phyloP scores from a whole-genome alignment of 441 rosid species.

The Eutrema salsugineum region DNA sequence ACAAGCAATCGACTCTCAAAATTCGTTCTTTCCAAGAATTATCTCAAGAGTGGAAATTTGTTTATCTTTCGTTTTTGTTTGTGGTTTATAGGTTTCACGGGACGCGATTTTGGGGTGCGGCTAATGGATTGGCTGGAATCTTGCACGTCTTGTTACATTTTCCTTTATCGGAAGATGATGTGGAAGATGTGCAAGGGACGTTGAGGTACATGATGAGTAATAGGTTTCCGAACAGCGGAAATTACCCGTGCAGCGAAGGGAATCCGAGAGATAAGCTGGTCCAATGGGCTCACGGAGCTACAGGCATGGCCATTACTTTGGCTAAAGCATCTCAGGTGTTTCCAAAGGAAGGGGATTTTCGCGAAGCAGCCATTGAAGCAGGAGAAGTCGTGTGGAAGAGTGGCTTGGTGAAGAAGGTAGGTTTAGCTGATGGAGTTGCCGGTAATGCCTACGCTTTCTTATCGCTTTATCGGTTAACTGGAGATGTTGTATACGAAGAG shows the following conservation, averaged over 20 bases:
- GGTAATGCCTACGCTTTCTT: conserved; percentile 84
- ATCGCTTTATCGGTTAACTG: conserved; percentile 65
- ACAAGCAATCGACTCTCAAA: background rate
- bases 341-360: conserved; percentile 62
- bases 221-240: conserved; percentile 71
- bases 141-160: conserved; percentile 75
- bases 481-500: conserved; percentile 65
- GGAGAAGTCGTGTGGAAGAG: conserved; percentile 94
- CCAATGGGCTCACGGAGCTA: conserved; percentile 88
- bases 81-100: conserved; percentile 65
- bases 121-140: conserved; percentile 86
- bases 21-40: background rate
- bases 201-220: conserved; percentile 81
- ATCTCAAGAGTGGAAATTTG: background rate
- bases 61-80: background rate
- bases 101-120: conserved; percentile 91
- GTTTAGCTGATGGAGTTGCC: conserved; percentile 69
- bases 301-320: conserved; percentile 63
- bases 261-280: conserved; percentile 79
- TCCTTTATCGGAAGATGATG: conserved; percentile 46
- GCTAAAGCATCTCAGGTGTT: conserved; percentile 77
- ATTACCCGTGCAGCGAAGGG: conserved; percentile 89
- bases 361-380: conserved; percentile 80
- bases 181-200: conserved; percentile 68
- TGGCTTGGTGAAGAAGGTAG: conserved; percentile 70